A percentile compares a stretch with the other conserved stretches of the same genome.
These are phyloP conservation scores for Rehmannia glutinosa DNA, from an alignment of 257 asterid species.

Conservation along the genomic window DNA sequence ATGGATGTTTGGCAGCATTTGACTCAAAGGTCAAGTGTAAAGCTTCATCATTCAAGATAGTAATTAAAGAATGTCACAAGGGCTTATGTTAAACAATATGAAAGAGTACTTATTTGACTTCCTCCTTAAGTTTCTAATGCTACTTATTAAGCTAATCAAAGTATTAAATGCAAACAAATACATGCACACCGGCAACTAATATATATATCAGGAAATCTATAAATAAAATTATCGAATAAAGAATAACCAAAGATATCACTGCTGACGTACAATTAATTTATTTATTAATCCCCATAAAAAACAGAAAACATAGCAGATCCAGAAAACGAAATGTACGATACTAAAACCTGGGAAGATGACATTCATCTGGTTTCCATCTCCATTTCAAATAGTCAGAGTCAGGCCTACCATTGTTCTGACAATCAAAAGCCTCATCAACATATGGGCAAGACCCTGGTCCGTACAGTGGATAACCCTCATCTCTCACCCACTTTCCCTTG, in stretches of 20 bases:
- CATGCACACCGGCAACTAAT: neutral
- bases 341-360: constrained; percentile 83
- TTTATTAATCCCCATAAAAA: neutral
- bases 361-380: constrained; percentile 91
- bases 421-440: constrained; percentile 86
- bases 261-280: neutral
- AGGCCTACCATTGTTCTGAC: constrained; percentile 84
- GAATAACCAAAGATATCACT: constrained; percentile 7
- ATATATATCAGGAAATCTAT: neutral
- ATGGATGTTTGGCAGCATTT: too few species aligned
- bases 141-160: constrained; percentile 6
- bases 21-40: neutral
- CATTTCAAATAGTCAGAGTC: constrained; percentile 72
- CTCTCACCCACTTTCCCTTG: constrained; percentile 81
- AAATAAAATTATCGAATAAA: neutral
- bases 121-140: neutral
- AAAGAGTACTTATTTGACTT: neutral
- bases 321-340: neutral
- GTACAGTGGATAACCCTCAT: constrained; percentile 72
- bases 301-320: neutral
- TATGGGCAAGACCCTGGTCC: constrained; percentile 76
- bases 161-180: constrained; percentile 4
- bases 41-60: neutral
- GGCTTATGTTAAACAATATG: neutral
- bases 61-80: neutral